phyloP scores from a whole-genome alignment of 2,329 filamentous ascomycete species.

The Dactylellina drechsleri region DNA sequence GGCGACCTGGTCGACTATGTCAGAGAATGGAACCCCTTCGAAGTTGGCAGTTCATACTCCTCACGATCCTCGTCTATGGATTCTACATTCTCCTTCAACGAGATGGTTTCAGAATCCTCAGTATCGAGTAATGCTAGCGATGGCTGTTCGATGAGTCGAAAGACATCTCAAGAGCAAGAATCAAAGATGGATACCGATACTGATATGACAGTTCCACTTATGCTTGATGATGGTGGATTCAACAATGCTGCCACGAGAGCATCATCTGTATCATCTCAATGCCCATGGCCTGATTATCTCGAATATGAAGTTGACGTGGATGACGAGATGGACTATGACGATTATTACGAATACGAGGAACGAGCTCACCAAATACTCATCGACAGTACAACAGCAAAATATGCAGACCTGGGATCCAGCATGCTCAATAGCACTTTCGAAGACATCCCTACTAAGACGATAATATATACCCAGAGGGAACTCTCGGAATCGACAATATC shows the following conservation, averaged over 20 bases:
- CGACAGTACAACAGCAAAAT: slow-evolving; percentile 27
- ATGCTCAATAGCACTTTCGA: slow-evolving; percentile 40
- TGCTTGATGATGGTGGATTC: slow-evolving; percentile 37
- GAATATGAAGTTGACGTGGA: slow-evolving; percentile 44
- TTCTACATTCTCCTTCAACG: slow-evolving; percentile 51
- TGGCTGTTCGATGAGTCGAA: slow-evolving; percentile 29
- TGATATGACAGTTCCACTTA: slow-evolving; percentile 40
- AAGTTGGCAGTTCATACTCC: slow-evolving; percentile 41
- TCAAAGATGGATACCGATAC: slow-evolving; percentile 29
- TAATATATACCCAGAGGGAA: slow-evolving; percentile 39
- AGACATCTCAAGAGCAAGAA: slow-evolving; percentile 34
- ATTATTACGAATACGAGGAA: slow-evolving; percentile 52
- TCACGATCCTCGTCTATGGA: slow-evolving; percentile 51
- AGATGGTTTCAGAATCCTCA: slow-evolving; percentile 50
- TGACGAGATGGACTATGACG: slow-evolving; percentile 51
- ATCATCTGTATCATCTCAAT: slow-evolving; percentile 38
- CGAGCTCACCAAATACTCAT: slow-evolving; percentile 38
- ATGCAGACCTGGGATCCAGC: slow-evolving; percentile 48
- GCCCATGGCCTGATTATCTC: slow-evolving; percentile 51
- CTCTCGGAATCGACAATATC: slow-evolving; percentile 35
- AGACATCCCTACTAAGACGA: slow-evolving; percentile 30
- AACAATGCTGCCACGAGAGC: slow-evolving; percentile 18
- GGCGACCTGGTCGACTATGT: slow-evolving; percentile 54
- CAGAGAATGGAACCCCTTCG: slow-evolving; percentile 53
- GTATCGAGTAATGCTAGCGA: slow-evolving; percentile 50